Evolutionary conservation across 768 basidiomycete species (phyloP), one percentile per base, ranked within the genome.

Genomic region (Agrocybe chaxingu): DNA sequence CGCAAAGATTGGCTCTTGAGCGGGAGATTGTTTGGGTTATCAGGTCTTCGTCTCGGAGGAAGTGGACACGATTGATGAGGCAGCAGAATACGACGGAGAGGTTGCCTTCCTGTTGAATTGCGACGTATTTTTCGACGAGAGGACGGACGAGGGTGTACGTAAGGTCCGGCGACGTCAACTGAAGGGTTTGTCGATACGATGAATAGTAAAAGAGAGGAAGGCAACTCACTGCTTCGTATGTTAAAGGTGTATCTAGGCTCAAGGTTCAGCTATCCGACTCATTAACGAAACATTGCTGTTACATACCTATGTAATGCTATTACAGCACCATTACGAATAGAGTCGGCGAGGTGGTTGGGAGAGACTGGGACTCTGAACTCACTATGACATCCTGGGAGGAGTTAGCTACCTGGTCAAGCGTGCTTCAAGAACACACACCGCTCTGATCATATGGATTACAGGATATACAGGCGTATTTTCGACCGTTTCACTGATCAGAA

Each of bases 61-160:
- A 96, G 65, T 93, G 83, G 3, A 92, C 80, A 33, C 91, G 82
- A 66, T 93, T 96, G 47, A 97, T 71, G 3, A 97, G 82, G 52
- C 93, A 79, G 59, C 92, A 92, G 62, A 97, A 97, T 4, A 91
- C 86, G 52, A 92, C 72, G 4, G 92, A 84, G 63, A 85, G 81
- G 69, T 97, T 98, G 19, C 87, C 86, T 40, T 73, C 63, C 24
- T 74, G 77, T 62, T 91, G 88, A 43, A 93, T 70, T 8, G 76
- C 74, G 30, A 79, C 70, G 66, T 97, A 97, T 70, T 94, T 96
- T 51, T 94, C 89, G 42, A 85, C 81, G 31, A 98, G 76, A 0
- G 95, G 95, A 34, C 85, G 87, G 48, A 96, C 76, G 54, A 98
- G 84, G 1, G 91, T 88, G 64, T 97, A 97, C 1, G 89, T 92